Conservation (phyloP, 2,329 filamentous ascomycete species). For the Penicillium brevicompactum region DNA sequence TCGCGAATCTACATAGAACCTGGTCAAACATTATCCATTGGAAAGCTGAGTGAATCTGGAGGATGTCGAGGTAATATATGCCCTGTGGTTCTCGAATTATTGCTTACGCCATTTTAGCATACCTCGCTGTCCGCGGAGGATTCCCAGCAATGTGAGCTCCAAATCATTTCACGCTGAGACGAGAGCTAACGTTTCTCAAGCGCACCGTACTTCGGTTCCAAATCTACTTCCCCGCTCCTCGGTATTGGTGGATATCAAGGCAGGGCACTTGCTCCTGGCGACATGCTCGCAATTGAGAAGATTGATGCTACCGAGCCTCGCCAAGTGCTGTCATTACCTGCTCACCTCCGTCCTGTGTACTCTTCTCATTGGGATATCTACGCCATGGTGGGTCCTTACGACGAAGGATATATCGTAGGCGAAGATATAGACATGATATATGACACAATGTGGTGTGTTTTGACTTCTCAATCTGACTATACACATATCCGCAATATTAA, state of each 20-base stretch:
- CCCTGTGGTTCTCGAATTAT: background rate
- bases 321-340: slow-evolving; percentile 43
- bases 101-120: slow-evolving; percentile 51
- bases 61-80: slow-evolving; percentile 1
- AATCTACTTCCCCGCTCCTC: slow-evolving; percentile 60
- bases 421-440: slow-evolving; percentile 62
- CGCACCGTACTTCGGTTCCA: slow-evolving; percentile 60
- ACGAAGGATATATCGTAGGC: slow-evolving; percentile 54
- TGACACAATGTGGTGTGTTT: slow-evolving; percentile 54
- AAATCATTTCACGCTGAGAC: no score
- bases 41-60: slow-evolving; percentile 55
- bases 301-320: slow-evolving; percentile 34
- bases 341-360: slow-evolving; percentile 52
- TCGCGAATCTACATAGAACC: slow-evolving; percentile 52
- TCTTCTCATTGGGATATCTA: slow-evolving; percentile 55
- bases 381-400: slow-evolving; percentile 59
- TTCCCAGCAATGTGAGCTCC: slow-evolving; percentile 48
- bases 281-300: slow-evolving; percentile 52
- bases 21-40: slow-evolving; percentile 58
- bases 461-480: no score
- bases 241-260: slow-evolving; percentile 64
- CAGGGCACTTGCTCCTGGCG: slow-evolving; percentile 56
- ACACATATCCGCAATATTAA: no score
- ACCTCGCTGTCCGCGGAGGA: slow-evolving; percentile 60
- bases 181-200: background rate